Percentiles rank a stretch among this genome's conserved stretches.
Conservation (phyloP, 805 yeast genomes). For the Naumovozyma castellii region DNA sequence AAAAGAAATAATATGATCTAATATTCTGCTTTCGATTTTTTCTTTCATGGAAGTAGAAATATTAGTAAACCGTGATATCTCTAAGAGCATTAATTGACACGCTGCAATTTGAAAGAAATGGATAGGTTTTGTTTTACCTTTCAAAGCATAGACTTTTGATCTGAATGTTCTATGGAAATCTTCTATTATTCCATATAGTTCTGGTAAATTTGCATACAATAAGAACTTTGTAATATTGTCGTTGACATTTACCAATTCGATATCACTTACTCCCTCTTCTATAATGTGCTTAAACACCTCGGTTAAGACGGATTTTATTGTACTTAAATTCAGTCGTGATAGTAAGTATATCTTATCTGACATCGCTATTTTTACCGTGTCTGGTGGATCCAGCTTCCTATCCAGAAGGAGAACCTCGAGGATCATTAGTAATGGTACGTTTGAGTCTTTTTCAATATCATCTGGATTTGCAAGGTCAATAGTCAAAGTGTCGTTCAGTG, state of each 20-base stretch:
- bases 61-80: constrained; percentile 17
- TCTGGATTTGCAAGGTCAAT: background rate
- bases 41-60: constrained; percentile 7
- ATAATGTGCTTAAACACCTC: constrained; percentile 17
- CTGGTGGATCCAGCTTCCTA: constrained; percentile 10
- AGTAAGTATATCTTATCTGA: constrained; percentile 9
- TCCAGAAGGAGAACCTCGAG: constrained; percentile 12
- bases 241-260: constrained; percentile 15
- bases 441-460: background rate
- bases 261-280: constrained; percentile 20
- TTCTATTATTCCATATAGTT: constrained; percentile 12
- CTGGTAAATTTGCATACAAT: constrained; percentile 12
- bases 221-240: constrained; percentile 15
- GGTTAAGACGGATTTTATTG: constrained; percentile 4
- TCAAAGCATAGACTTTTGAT: constrained; percentile 14
- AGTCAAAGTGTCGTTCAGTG: background rate
- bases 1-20: constrained; percentile 21
- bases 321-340: constrained; percentile 13
- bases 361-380: constrained; percentile 11
- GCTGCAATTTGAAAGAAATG: constrained; percentile 25
- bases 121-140: constrained; percentile 23
- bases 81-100: constrained; percentile 24
- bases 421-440: background rate
- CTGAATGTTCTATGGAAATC: constrained; percentile 23
- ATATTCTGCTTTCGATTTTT: constrained; percentile 14